Base-by-base conservation (phyloP, 768 basidiomycete species). In the Rhodotorula kratochvilovae region DNA sequence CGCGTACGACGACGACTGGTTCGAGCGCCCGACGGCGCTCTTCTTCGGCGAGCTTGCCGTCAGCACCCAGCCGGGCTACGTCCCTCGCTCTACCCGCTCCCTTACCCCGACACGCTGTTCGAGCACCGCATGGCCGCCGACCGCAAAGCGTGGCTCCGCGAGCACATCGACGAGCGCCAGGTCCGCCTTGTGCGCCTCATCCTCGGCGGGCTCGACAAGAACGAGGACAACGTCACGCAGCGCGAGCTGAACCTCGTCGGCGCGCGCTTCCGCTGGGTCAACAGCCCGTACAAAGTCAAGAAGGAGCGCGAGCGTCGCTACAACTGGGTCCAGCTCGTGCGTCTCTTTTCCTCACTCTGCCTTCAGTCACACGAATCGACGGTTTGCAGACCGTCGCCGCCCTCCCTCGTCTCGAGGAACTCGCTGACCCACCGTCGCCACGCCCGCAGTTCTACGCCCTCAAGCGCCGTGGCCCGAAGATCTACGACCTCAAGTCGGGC, bases 1-100 rank as follows among this genome's bases (percentile, higher is more conserved):
- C 21, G 33, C 35, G 60, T 61, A 61, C 60, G 46, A n/a, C 45
- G 45, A 31, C 45, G 60, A 10, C 33, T 61, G 33, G 19, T 61
- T 61, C 46, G 11, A 8, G 31, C 43, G 31, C 4, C 19, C 29
- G 7, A 46, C 43, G 3, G 45, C 59, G 11, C 23, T 36, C 19
- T 60, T 60, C 58, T 27, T 27, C 19, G n/a, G 23, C 50, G 50
- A 51, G 15, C 12, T n/a, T 1, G 27, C 1, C n/a, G 15, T n/a
- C 11, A 27, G 27, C n/a, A 10, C 3, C 51, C 17, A 21, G n/a
- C 51, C 51, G 16, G 51, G 27, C 1, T 3, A n/a, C 2, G 16
- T 16, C 51, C n/a, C n/a, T 8, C 25, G 4, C 12, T 12, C 51
- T 27, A 29, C n/a, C 51, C 51, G 12, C n/a, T 53, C 27, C 53